A percentile compares a stretch with the other conserved stretches of the same genome.
These are phyloP conservation scores for Cinnamomum micranthum DNA, from an alignment of 164 flowering plant species.

Conservation along the genomic window DNA sequence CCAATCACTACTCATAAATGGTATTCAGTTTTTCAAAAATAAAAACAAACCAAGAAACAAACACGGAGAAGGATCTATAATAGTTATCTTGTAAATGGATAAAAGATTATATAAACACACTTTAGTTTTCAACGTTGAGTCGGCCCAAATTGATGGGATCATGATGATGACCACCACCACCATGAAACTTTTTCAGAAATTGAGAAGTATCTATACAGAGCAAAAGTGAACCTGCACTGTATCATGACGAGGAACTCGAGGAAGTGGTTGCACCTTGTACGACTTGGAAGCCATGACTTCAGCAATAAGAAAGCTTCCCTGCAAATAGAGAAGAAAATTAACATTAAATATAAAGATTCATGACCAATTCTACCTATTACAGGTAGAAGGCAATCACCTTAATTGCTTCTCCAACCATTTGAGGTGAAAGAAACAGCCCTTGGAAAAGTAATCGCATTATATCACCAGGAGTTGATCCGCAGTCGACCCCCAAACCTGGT, in stretches of 20 bases:
- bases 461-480: slow-evolving; percentile 88
- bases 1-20: too few relatives aligned
- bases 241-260: slow-evolving; percentile 66
- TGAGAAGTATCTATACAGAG: not conserved
- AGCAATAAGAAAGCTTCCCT: slow-evolving; percentile 75
- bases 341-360: not conserved
- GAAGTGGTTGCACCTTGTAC: slow-evolving; percentile 73
- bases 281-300: slow-evolving; percentile 83
- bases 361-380: not conserved
- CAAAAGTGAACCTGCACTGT: slow-evolving; percentile 61
- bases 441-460: slow-evolving; percentile 74
- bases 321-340: slow-evolving; percentile 3
- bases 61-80: too few relatives aligned
- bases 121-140: too few relatives aligned
- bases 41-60: too few relatives aligned
- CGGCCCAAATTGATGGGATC: too few relatives aligned
- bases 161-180: not conserved
- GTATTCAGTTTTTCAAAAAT: too few relatives aligned
- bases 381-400: slow-evolving; percentile 39
- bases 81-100: not conserved
- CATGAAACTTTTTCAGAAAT: not conserved
- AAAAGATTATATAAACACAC: too few relatives aligned
- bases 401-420: slow-evolving; percentile 91
- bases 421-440: slow-evolving; percentile 78
- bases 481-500: slow-evolving; percentile 80